phyloP scores from a whole-genome alignment of 306 rosid species.

The Quercus alba region DNA sequence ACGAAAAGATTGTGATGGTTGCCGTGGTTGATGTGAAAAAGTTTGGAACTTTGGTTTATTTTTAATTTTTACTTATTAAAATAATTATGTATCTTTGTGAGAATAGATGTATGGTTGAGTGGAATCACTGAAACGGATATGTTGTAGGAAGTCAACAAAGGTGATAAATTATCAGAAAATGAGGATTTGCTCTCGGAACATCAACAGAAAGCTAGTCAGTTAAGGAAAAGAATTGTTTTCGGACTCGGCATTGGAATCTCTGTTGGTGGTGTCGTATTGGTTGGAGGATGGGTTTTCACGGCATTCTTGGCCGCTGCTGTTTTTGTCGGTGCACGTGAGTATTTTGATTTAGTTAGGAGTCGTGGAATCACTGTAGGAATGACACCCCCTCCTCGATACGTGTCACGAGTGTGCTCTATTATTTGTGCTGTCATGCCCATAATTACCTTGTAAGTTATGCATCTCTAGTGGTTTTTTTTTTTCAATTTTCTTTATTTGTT shows the following conservation, averaged over 20 bases:
- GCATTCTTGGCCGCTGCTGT: slow-evolving; percentile 63
- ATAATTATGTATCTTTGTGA: neutral
- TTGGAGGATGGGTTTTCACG: slow-evolving; percentile 88
- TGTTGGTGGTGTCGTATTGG: slow-evolving; percentile 71
- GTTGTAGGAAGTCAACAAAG: slow-evolving; percentile 40
- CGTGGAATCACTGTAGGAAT: slow-evolving; percentile 84
- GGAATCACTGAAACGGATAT: slow-evolving; percentile 17
- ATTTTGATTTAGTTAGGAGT: slow-evolving; percentile 86
- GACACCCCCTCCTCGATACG: slow-evolving; percentile 94
- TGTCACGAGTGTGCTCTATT: slow-evolving; percentile 82
- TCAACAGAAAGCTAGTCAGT: slow-evolving; percentile 53
- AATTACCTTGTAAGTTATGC: slow-evolving; percentile 66
- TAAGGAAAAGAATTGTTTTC: slow-evolving; percentile 65
- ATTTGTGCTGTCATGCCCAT: slow-evolving; percentile 88
- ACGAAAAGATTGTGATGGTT: neutral
- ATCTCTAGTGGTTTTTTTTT: neutral
- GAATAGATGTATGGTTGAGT: slow-evolving; percentile 2
- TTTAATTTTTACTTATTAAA: neutral
- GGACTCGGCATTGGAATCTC: slow-evolving; percentile 87
- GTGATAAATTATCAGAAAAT: neutral
- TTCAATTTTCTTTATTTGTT: neutral
- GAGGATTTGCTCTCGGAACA: slow-evolving; percentile 37
- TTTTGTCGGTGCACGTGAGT: slow-evolving; percentile 79
- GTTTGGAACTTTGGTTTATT: neutral
- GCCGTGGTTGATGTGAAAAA: neutral